Base-by-base conservation (phyloP, 140 eudicot species). In the Cichorium intybus region DNA sequence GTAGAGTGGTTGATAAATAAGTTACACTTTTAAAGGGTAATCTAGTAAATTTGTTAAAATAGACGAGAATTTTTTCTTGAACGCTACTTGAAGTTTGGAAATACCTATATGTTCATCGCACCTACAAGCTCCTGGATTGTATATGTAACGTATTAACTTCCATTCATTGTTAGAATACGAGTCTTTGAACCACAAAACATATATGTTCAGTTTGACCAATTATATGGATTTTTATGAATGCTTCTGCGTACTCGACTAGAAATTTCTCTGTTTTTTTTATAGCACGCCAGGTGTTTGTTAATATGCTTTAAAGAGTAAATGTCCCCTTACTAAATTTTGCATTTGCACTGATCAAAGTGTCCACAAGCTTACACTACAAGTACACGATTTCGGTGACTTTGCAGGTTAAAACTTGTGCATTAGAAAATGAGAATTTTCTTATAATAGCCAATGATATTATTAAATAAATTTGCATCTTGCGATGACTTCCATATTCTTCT, bases 391-490 rank as follows among this genome's bases (percentile, higher is more conserved):
- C 11, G 46, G 46, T 34, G 41, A 34, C 41, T 34, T 39, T 22
- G 10, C 21, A n/a, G n/a, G n/a, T n/a, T n/a, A n/a, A n/a, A n/a
- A n/a, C n/a, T n/a, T n/a, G n/a, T n/a, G n/a, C n/a, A n/a, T n/a
- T n/a, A 59, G n/a, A 21, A 48, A 59, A 34, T 34, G 69, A 49
- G 55, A 34, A 49, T 23, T 6, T 49, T 23, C 7, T 24, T 35
- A 60, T 47, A 52, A 50, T 59, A 60, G 24, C 56, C 60, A 59
- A 29, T 46, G 46, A 10, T 37, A 43, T 43, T 15, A 14, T 43
- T 15, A 43, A 70, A 10, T 61, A 16, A 27, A 56, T 39, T 49
- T 58, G 78, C 84, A 79, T 64, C 80, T 70, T 70, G 73, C 75
- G 69, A 62, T 70, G 69, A 76, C 71, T 75, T 75, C 47, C 28